A percentile compares a stretch with the other conserved stretches of the same genome.
phyloP scores from a whole-genome alignment of 73 alveolate species.

The Stentor coeruleus region DNA sequence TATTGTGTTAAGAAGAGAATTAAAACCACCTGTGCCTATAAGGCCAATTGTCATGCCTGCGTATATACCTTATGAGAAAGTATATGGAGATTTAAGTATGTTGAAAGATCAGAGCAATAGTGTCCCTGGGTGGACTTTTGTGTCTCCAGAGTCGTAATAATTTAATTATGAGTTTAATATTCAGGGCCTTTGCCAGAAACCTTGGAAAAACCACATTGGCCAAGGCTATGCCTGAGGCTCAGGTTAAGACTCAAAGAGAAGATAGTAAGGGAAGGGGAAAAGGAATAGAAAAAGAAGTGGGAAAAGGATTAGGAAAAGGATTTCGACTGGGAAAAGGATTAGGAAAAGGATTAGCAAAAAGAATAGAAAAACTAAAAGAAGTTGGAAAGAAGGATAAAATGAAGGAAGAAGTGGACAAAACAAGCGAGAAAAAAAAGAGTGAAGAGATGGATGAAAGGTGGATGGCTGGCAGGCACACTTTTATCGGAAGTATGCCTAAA shows the following conservation, averaged over 20 bases:
- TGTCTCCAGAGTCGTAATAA: no score
- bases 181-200: no score
- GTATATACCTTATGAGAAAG: not conserved
- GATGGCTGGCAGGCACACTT: not conserved
- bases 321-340: not conserved
- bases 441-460: not conserved
- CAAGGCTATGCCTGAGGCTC: no score
- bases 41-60: not conserved
- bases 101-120: not conserved
- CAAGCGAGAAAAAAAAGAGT: not conserved
- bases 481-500: constrained; percentile 47
- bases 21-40: not conserved
- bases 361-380: not conserved
- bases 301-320: not conserved
- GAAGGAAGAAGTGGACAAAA: constrained; percentile 4
- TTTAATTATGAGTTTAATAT: no score
- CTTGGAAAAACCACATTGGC: no score
- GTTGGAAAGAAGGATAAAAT: not conserved
- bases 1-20: constrained; percentile 50
- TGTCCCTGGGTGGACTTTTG: not conserved
- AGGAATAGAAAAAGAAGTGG: not conserved
- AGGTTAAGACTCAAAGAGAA: not conserved
- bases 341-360: not conserved
- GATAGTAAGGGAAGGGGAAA: not conserved
- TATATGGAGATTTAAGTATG: not conserved